Evolutionary conservation across 2,329 filamentous ascomycete genomes (phyloP).

Genomic region (Aureobasidium sp.): DNA sequence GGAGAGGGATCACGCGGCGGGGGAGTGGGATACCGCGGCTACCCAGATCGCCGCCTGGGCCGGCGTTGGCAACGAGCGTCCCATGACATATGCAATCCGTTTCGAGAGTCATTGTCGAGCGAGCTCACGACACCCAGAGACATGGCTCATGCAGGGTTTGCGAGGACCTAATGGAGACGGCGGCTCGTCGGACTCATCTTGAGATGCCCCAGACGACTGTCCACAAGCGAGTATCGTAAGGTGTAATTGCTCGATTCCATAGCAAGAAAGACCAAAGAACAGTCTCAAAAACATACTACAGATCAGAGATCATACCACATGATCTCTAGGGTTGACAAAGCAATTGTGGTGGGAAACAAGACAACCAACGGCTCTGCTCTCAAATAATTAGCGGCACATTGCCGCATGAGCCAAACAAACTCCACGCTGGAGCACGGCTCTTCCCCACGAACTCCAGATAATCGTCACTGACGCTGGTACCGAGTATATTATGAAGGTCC

Average conservation of each 20-base stretch:
- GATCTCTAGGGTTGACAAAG: background rate
- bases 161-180: background rate
- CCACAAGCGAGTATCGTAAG: background rate
- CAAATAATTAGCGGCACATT: background rate
- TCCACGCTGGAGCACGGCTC: conserved; percentile 5
- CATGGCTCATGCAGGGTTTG: conserved; percentile 12
- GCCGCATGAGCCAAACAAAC: background rate
- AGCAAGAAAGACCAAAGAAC: background rate
- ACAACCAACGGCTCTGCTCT: background rate
- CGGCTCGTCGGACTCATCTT: conserved; percentile 1
- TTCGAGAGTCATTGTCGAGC: background rate
- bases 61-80: conserved; percentile 6
- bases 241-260: background rate
- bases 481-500: conserved; percentile 9
- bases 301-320: background rate
- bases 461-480: conserved; percentile 1
- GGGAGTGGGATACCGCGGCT: background rate
- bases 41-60: background rate
- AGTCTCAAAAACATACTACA: background rate
- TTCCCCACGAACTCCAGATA: background rate
- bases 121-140: background rate
- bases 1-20: conserved; percentile 2
- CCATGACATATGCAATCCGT: conserved; percentile 12
- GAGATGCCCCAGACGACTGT: background rate
- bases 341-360: conserved; percentile 8